Evolutionary conservation across 805 yeast species (phyloP), one percentile per base, ranked within the genome.

Genomic region (Yamadazyma phyllophila): DNA sequence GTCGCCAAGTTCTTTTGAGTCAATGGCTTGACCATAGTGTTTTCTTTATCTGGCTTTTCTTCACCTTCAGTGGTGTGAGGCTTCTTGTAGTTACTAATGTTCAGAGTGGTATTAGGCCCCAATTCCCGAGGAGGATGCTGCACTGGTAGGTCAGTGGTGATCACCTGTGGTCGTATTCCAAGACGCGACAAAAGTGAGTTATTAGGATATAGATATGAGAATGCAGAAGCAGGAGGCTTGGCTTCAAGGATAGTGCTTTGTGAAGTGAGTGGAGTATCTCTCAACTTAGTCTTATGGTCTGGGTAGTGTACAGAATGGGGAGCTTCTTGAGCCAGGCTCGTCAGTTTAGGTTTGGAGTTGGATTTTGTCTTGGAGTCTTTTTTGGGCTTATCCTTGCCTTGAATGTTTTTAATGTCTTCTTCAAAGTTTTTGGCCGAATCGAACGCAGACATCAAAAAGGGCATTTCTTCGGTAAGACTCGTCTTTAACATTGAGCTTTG

Each of bases 361-460:
- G 24, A 20, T 20, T 20, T 20, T 35, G 5, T 35, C 15, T 35
- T 17, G 15, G 11, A 3, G 3, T 35, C 38, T 17, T 35, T 14
- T 17, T 17, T n/a, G 15, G 7, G 2, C 29, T 20, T 14, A 4
- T 41, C 20, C 11, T 51, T 60, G 17, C 57, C 60, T 42, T 53
- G 52, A 50, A 51, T 62, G 44, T 57, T 54, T 29, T 52, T 51
- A 2, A 63, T 52, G 48, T 81, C 88, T 50, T 77, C 76, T 46
- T 81, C 85, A 12, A 80, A 63, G 31, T 72, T 76, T 51, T 73
- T 79, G 2, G 84, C 85, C 48, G 80, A 78, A 58, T 80, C 76
- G 56, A 84, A 85, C 13, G 88, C 90, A 16, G 78, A 70, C 75
- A 84, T 69, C 55, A 85, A 62, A 47, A 75, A 76, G 1, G 92